phyloP scores from a whole-genome alignment of 179 eudicot genomes.

The Monotropa hypopitys region DNA sequence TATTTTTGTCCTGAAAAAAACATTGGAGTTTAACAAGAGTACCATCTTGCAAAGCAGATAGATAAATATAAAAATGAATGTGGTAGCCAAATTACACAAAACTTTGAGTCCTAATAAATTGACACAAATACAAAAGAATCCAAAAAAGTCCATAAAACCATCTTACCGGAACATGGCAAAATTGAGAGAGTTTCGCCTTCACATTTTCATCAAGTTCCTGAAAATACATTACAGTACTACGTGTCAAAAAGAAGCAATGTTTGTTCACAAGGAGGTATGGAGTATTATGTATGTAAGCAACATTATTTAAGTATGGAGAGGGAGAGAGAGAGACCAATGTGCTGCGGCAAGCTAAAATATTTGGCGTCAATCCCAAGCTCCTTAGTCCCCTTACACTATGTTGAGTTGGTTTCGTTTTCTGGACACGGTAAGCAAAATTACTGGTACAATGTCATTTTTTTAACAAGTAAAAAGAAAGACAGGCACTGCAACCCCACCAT shows the following conservation, averaged over 20 bases:
- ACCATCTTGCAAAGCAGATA: neutral
- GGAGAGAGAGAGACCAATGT: conserved; percentile 27
- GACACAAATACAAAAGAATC: neutral
- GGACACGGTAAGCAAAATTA: conserved; percentile 16
- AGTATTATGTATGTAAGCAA: neutral
- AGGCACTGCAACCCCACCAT: neutral
- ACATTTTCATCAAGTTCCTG: conserved; percentile 67
- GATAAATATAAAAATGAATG: neutral
- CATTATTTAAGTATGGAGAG: neutral
- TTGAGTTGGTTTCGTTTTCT: conserved; percentile 64
- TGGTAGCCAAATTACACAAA: neutral
- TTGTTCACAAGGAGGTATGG: neutral
- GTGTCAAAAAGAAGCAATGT: neutral
- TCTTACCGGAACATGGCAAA: conserved; percentile 88
- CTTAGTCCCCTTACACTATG: conserved; percentile 48
- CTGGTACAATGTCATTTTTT: neutral
- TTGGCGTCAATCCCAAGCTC: conserved; percentile 40
- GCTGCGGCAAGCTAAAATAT: conserved; percentile 52
- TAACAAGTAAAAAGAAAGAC: neutral
- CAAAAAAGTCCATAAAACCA: neutral
- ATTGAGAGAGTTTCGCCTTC: conserved; percentile 70
- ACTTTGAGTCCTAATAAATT: neutral
- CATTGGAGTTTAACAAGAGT: neutral
- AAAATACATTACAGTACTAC: neutral
- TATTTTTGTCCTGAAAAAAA: conserved; percentile 49